These are phyloP conservation scores for Boletus rubescentipes DNA, from an alignment of 768 basidiomycete genomes.

Conservation along the genomic window DNA sequence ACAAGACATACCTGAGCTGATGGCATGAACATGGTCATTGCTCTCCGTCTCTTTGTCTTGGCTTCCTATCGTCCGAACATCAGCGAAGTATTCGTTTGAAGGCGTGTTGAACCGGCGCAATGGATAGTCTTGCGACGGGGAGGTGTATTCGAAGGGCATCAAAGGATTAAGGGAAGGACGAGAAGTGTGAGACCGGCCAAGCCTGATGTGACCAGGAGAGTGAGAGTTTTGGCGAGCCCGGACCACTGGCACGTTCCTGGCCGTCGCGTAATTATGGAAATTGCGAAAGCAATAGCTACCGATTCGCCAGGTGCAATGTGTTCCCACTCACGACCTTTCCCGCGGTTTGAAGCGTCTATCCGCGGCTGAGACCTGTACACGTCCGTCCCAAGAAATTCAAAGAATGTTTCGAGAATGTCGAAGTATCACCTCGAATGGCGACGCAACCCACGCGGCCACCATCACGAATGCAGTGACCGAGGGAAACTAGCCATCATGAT, in stretches of 20 bases:
- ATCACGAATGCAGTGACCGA: constrained; percentile 3
- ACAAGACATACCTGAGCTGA: constrained; percentile 22
- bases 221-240: constrained; percentile 15
- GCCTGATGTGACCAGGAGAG: constrained; percentile 3
- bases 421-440: background rate
- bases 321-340: no score
- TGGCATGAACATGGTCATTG: constrained; percentile 6
- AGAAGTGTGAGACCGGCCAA: constrained; percentile 8
- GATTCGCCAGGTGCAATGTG: background rate
- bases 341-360: no score
- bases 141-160: constrained; percentile 21
- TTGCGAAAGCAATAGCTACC: background rate
- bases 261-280: constrained; percentile 20
- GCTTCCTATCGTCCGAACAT: constrained; percentile 14
- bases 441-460: background rate
- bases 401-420: background rate
- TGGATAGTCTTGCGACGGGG: constrained; percentile 16
- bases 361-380: background rate
- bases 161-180: background rate
- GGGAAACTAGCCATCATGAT: background rate
- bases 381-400: background rate
- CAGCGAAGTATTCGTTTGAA: constrained; percentile 6
- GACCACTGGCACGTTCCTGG: constrained; percentile 14
- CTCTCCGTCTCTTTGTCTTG: constrained; percentile 27
- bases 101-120: constrained; percentile 10